Conservation (phyloP, 352 stramenopile genomes). For the Thalassiosira mediterranea region DNA sequence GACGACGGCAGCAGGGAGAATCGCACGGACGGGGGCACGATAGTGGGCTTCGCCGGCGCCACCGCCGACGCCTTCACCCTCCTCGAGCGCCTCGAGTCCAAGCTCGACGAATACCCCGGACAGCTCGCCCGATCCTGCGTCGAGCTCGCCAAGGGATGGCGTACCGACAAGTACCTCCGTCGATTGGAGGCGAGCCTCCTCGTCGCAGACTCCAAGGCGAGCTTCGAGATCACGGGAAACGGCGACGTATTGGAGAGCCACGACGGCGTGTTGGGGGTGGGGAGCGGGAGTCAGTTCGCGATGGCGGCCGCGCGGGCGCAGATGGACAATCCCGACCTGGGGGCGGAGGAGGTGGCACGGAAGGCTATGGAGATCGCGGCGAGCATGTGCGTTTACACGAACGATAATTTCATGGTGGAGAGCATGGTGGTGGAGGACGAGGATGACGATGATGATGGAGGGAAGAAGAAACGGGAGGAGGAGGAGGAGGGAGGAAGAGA, state of each 20-base stretch:
- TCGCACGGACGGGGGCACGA: slow-evolving; percentile 86
- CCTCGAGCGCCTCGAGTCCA: slow-evolving; percentile 96
- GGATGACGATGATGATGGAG: slow-evolving; percentile 22
- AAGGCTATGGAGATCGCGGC: slow-evolving; percentile 95
- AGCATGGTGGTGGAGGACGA: slow-evolving; percentile 57
- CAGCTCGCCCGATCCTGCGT: slow-evolving; percentile 96
- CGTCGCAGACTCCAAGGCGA: slow-evolving; percentile 94
- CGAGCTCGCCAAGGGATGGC: slow-evolving; percentile 98
- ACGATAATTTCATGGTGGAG: slow-evolving; percentile 95
- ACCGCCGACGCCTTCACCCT: slow-evolving; percentile 98
- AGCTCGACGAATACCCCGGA: slow-evolving; percentile 97
- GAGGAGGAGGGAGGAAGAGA: not conserved
- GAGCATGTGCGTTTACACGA: slow-evolving; percentile 99
- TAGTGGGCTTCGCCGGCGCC: slow-evolving; percentile 96
- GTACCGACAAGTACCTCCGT: slow-evolving; percentile 98
- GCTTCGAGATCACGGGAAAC: slow-evolving; percentile 97
- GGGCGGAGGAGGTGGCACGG: slow-evolving; percentile 91
- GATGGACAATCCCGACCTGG: slow-evolving; percentile 91
- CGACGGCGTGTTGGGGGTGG: slow-evolving; percentile 96
- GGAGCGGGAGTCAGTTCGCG: slow-evolving; percentile 87
- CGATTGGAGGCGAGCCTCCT: slow-evolving; percentile 92
- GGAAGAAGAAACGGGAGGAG: too few relatives aligned
- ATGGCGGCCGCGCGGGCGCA: slow-evolving; percentile 94
- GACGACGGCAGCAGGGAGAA: slow-evolving; percentile 32
- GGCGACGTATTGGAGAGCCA: slow-evolving; percentile 97